These are phyloP conservation scores for Phoenix roebelenii DNA, from an alignment of 176 grass and related monocot species.

Conservation along the genomic window DNA sequence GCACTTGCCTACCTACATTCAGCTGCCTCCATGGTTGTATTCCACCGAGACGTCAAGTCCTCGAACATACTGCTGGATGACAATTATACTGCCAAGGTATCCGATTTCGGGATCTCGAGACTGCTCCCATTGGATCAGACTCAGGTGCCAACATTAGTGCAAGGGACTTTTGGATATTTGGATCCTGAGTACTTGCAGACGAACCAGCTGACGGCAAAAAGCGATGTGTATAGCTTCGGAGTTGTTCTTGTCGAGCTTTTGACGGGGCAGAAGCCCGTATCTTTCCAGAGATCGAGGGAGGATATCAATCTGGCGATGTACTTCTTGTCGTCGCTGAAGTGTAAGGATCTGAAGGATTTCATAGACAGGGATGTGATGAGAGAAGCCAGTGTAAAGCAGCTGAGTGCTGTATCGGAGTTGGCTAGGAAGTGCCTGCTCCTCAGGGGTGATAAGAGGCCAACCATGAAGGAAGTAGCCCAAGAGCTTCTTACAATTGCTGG, in stretches of 20 bases:
- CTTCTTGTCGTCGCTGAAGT: not conserved
- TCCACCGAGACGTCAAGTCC: constrained; percentile 5
- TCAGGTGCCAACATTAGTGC: not conserved
- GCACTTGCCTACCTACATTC: constrained; percentile 2
- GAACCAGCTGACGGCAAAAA: not conserved
- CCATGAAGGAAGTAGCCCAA: not conserved
- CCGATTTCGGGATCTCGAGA: constrained; percentile 5
- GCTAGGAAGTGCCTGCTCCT: not conserved
- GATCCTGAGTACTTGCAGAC: not conserved
- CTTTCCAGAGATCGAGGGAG: not conserved
- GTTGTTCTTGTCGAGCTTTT: constrained; percentile 3
- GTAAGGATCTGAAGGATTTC: not conserved
- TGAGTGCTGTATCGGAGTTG: not conserved
- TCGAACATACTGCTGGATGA: constrained; percentile 6
- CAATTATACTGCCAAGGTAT: not conserved
- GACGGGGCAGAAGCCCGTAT: not conserved
- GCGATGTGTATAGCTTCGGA: constrained; percentile 5
- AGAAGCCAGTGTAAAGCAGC: not conserved
- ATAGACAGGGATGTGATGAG: too few relatives aligned
- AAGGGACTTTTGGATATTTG: constrained; percentile 5
- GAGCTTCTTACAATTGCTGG: too few relatives aligned
- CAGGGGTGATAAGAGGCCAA: not conserved
- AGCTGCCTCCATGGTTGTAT: not conserved
- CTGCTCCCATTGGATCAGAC: not conserved
- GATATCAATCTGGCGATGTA: not conserved